phyloP scores from a whole-genome alignment of 2,329 filamentous ascomycete species.

The Bisporella sp. region DNA sequence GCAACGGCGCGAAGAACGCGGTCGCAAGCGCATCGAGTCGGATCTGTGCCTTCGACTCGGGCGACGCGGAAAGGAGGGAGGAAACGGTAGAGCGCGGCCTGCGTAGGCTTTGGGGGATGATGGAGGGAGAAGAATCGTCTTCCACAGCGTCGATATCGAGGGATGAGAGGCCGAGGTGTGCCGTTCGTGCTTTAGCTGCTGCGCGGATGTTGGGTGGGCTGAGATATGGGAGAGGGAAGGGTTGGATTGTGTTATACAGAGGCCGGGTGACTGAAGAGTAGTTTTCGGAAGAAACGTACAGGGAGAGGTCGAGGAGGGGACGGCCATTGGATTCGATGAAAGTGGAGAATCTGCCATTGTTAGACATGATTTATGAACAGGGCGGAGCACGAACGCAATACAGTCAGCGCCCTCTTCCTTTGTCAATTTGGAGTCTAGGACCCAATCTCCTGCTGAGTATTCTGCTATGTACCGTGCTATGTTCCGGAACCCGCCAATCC shows the following conservation, averaged over 20 bases:
- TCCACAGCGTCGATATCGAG: conserved; percentile 53
- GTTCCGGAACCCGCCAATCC: conserved; percentile 45
- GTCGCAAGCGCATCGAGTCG: conserved; percentile 65
- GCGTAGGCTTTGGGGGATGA: conserved; percentile 27
- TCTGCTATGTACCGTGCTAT: conserved; percentile 42
- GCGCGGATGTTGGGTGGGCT: conserved; percentile 68
- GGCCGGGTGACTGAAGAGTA: conserved; percentile 73
- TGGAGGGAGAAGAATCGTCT: conserved; percentile 21
- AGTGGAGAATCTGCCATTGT: conserved; percentile 44
- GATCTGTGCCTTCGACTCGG: conserved; percentile 68
- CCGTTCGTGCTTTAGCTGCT: conserved; percentile 62
- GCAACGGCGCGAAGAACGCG: conserved; percentile 65
- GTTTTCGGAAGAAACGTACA: conserved; percentile 87
- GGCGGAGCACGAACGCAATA: conserved; percentile 34
- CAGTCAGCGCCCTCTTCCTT: conserved; percentile 39
- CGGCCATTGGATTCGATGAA: conserved; percentile 71
- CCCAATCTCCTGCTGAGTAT: conserved; percentile 38
- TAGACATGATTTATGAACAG: background rate
- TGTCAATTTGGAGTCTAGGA: conserved; percentile 37
- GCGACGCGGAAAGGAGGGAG: conserved; percentile 52
- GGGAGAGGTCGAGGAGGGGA: conserved; percentile 73
- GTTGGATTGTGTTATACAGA: conserved; percentile 71
- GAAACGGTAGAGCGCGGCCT: conserved; percentile 40
- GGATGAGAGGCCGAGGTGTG: conserved; percentile 60
- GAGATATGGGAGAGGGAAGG: conserved; percentile 84